Base-by-base conservation (phyloP, 1,139 yeast genomes). In the Suhomyces kunorum region DNA sequence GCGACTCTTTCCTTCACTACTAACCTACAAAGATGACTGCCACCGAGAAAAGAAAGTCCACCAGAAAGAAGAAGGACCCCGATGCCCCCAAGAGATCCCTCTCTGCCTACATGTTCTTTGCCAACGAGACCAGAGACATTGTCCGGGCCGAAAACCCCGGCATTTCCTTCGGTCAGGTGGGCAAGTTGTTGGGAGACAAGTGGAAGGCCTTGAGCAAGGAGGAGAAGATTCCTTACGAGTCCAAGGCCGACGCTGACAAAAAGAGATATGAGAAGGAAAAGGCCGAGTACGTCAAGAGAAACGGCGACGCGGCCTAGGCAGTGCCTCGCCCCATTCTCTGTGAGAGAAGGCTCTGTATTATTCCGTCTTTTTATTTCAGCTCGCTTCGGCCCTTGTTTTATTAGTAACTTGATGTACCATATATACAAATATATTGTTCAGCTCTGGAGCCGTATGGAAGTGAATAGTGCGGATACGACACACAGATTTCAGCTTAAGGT, bases 11-110 rank as follows among this genome's bases (percentile, higher is more conserved):
- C 14, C 11, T 8, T 6, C 22, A 18, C 20, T 49, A 49, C 51
- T 50, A 48, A 49, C 54, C 27, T 24, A 25, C 28, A 42, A n/a
- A n/a, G 42, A 48, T 49, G 53, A 39, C 63, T 39, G 43, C 63
- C 36, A 55, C 68, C 46, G 77, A 71, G 61, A 72, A 67, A 59
- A 72, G 71, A 61, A 72, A 69, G 58, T 53, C 73, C 46, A 60
- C 73, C 48, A 72, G 78, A 71, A 72, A 71, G 64, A 72, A 72
- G 76, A 72, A 72, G 76, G 97, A 92, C 71, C 98, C 98, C 74
- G 90, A 90, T 70, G 98, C 98, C 51, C 98, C 98, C 66, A 92
- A 92, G 87, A 85, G 98, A 71, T 88, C 98, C 27, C 76, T 92
- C 64, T 88, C 97, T 48, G 97, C 98, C 42, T 92, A 92, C 82